Percentiles rank a stretch among this genome's conserved stretches.
Evolutionary conservation across 805 yeast species (phyloP).

Genomic region (Jamesozyma rosinii): DNA sequence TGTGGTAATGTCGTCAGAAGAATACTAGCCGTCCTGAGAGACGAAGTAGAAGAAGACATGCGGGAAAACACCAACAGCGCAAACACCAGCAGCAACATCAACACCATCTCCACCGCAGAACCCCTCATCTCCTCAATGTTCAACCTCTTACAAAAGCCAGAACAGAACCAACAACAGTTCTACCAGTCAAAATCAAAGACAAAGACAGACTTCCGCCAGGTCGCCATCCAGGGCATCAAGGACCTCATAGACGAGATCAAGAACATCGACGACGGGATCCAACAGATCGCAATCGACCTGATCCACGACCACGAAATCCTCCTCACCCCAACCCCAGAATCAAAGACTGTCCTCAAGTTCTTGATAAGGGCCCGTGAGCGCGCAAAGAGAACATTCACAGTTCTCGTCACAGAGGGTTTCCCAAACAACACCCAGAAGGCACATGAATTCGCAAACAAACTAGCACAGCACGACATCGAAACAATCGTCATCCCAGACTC

Average conservation of each 20-base stretch:
- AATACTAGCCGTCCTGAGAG: slow-evolving; percentile 77
- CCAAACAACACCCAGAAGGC: slow-evolving; percentile 80
- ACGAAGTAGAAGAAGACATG: slow-evolving; percentile 57
- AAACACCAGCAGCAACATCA: slow-evolving; percentile 6
- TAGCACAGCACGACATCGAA: slow-evolving; percentile 80
- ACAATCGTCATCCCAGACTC: slow-evolving; percentile 89
- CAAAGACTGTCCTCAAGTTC: slow-evolving; percentile 81
- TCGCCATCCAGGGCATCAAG: slow-evolving; percentile 83
- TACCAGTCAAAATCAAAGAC: slow-evolving; percentile 11
- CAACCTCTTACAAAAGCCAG: slow-evolving; percentile 57
- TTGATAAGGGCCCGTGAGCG: slow-evolving; percentile 69
- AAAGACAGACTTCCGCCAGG: slow-evolving; percentile 62
- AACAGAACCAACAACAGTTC: slow-evolving; percentile 14
- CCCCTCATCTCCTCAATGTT: slow-evolving; percentile 81
- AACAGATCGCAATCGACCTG: slow-evolving; percentile 82
- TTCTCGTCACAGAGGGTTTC: slow-evolving; percentile 80
- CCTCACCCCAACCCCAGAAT: slow-evolving; percentile 87
- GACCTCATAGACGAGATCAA: slow-evolving; percentile 87
- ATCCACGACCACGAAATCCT: slow-evolving; percentile 85
- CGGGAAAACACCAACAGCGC: slow-evolving; percentile 9
- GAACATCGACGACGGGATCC: slow-evolving; percentile 83
- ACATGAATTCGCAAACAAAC: slow-evolving; percentile 66
- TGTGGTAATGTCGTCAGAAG: slow-evolving; percentile 88
- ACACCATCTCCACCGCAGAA: slow-evolving; percentile 20
- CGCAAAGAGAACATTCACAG: slow-evolving; percentile 78